These are phyloP conservation scores for Cladosporium colombiae DNA, from an alignment of 2,329 filamentous ascomycete genomes.

Conservation along the genomic window DNA sequence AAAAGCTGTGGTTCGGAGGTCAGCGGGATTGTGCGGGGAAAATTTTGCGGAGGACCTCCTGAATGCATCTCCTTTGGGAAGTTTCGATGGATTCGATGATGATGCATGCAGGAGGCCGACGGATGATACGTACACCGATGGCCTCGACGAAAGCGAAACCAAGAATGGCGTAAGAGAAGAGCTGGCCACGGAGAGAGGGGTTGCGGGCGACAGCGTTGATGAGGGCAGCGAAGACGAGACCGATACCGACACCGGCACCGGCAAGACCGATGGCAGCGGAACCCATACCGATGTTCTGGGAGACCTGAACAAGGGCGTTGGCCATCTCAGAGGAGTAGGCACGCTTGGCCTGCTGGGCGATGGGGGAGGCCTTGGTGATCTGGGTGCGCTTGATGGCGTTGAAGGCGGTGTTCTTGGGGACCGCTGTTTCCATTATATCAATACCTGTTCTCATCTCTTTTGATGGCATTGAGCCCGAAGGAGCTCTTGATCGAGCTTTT, in stretches of 20 bases:
- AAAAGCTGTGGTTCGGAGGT: slow-evolving; percentile 55
- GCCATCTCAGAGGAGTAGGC: slow-evolving; percentile 87
- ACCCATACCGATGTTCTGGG: slow-evolving; percentile 88
- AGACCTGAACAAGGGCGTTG: slow-evolving; percentile 85
- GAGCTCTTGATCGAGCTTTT: slow-evolving; percentile 24
- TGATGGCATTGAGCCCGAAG: slow-evolving; percentile 17
- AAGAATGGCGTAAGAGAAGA: slow-evolving; percentile 94
- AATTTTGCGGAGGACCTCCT: slow-evolving; percentile 18
- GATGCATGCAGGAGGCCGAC: slow-evolving; percentile 7
- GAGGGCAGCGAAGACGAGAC: slow-evolving; percentile 85
- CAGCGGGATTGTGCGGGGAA: slow-evolving; percentile 9
- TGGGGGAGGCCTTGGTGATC: slow-evolving; percentile 43
- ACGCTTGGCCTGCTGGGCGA: slow-evolving; percentile 62
- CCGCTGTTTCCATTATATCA: slow-evolving; percentile 32
- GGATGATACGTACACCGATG: slow-evolving; percentile 58
- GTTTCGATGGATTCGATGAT: not conserved
- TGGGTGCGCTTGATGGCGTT: slow-evolving; percentile 73
- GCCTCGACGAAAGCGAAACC: slow-evolving; percentile 95
- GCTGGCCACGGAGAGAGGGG: slow-evolving; percentile 90
- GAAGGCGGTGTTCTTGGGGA: slow-evolving; percentile 58
- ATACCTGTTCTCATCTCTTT: slow-evolving; percentile 16
- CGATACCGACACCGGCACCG: slow-evolving; percentile 91
- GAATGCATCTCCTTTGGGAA: slow-evolving; percentile 9
- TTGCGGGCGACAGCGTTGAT: slow-evolving; percentile 87
- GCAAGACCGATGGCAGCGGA: slow-evolving; percentile 88